Base-by-base conservation (phyloP, 768 basidiomycete genomes). In the Crucibulum laeve region DNA sequence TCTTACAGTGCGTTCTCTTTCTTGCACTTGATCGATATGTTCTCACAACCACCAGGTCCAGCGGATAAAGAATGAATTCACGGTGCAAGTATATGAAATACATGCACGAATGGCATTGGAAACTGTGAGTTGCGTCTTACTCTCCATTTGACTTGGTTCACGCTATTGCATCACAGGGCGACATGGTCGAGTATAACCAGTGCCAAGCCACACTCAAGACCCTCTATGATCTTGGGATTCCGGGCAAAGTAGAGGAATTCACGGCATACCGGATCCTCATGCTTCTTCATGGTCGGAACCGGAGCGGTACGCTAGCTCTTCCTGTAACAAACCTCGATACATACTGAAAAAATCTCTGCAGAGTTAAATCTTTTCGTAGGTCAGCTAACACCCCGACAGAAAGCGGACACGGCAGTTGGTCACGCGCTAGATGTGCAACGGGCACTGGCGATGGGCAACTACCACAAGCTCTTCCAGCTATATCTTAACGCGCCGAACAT, bases 101-200 rank as follows among this genome's bases (percentile, higher is more conserved):
- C 96, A 99, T 67, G 96, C 91, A 19, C 83, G 96, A 25, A 95
- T 98, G 73, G 96, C 96, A 34, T 71, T 99, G 30, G 91, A 94
- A 76, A 84, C 81, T 55, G 91, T 92, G 64, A 39, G 50, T 56
- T 39, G 33, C 50, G 56, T 47, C 49, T 47, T 17, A 30, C 35
- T 32, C 28, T 15, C 28, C 28, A 11, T 38, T 39, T 18, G n/a
- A n/a, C 39, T 19, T 25, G 44, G 26, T 40, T 42, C 40, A 42
- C 44, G 40, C 43, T 45, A 44, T 23, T 40, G 30, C 23, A 30
- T 32, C 45, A 11, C 64, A 99, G 95, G 80, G 76, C 57, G 96
- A 99, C 63, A 88, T 99, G 76, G 93, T 96, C 52, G 96, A 99
- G 77, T 98, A 95, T 61, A 98, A 96, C 63, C 90, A 94, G 64